Evolutionary conservation across 805 yeast genomes (phyloP).

Genomic region (Starmerella stellata): DNA sequence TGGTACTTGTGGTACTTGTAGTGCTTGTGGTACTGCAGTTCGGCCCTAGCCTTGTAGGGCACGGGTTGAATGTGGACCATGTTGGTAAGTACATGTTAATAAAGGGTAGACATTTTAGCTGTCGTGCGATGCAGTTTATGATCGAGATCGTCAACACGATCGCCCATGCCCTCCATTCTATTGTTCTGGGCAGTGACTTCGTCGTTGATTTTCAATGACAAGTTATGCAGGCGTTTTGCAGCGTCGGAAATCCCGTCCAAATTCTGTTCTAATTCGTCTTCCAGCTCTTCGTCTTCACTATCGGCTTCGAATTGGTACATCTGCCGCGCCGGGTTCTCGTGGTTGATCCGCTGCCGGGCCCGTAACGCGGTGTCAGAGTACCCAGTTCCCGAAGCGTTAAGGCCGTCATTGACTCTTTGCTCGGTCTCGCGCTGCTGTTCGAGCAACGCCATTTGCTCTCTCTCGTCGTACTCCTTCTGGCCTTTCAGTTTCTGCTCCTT

Average conservation of each 20-base stretch:
- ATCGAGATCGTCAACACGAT: constrained; percentile 69
- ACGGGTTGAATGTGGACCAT: too few species aligned
- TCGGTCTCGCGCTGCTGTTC: constrained; percentile 44
- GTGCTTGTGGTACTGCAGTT: too few species aligned
- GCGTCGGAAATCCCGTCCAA: constrained; percentile 57
- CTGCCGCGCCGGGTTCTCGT: constrained; percentile 23
- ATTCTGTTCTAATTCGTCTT: constrained; percentile 67
- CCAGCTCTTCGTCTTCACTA: constrained; percentile 83
- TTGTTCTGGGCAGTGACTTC: constrained; percentile 67
- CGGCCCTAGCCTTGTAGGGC: too few species aligned
- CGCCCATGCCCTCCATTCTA: constrained; percentile 58
- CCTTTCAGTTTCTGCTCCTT: constrained; percentile 52
- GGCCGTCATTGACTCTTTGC: constrained; percentile 43
- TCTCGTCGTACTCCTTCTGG: constrained; percentile 44
- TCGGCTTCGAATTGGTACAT: constrained; percentile 44
- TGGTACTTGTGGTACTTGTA: too few species aligned
- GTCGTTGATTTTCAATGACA: constrained; percentile 54
- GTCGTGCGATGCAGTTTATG: constrained; percentile 66
- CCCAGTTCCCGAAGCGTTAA: constrained; percentile 16
- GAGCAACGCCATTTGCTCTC: constrained; percentile 42
- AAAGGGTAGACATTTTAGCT: constrained; percentile 34
- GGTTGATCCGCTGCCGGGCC: constrained; percentile 35
- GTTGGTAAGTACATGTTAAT: too few species aligned
- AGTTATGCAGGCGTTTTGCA: constrained; percentile 49
- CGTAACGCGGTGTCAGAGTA: constrained; percentile 23